These are phyloP conservation scores for Davidsoniella virescens DNA, from an alignment of 2,329 filamentous ascomycete genomes.

Conservation along the genomic window DNA sequence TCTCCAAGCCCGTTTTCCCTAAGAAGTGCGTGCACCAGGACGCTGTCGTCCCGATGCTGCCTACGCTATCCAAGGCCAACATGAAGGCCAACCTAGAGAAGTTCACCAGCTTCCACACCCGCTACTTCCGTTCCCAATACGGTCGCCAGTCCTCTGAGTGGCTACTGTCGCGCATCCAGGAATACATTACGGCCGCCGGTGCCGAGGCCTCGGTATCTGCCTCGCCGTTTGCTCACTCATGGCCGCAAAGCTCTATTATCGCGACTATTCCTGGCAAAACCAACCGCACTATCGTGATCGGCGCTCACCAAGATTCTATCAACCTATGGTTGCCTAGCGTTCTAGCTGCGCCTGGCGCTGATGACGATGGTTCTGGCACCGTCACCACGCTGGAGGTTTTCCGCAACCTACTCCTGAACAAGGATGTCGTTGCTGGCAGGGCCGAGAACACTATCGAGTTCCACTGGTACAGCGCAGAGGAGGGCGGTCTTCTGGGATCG, in stretches of 20 bases:
- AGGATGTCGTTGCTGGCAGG: conserved; percentile 52
- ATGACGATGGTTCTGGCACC: conserved; percentile 84
- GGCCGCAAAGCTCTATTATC: conserved; percentile 84
- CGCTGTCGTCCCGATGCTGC: conserved; percentile 49
- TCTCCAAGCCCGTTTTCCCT: conserved; percentile 42
- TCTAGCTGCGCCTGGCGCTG: conserved; percentile 77
- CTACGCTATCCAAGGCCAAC: conserved; percentile 54
- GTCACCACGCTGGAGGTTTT: conserved; percentile 91
- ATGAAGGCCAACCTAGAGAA: conserved; percentile 66
- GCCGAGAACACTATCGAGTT: conserved; percentile 83
- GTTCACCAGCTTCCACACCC: conserved; percentile 63
- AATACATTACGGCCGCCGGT: conserved; percentile 54
- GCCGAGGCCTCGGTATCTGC: conserved; percentile 52
- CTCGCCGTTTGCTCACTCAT: conserved; percentile 61
- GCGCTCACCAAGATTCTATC: conserved; percentile 88
- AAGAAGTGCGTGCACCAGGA: conserved; percentile 46
- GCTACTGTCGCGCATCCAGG: conserved; percentile 60
- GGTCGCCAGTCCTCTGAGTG: conserved; percentile 77
- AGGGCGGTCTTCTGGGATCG: conserved; percentile 72
- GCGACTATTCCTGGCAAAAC: conserved; percentile 76
- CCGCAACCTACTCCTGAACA: conserved; percentile 59
- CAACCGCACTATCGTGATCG: conserved; percentile 71
- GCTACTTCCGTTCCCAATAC: conserved; percentile 65
- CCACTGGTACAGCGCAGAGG: conserved; percentile 89
- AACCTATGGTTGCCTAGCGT: conserved; percentile 79